Conservation (phyloP, 2,329 filamentous ascomycete species). For the Decorospora gaudefroyi region DNA sequence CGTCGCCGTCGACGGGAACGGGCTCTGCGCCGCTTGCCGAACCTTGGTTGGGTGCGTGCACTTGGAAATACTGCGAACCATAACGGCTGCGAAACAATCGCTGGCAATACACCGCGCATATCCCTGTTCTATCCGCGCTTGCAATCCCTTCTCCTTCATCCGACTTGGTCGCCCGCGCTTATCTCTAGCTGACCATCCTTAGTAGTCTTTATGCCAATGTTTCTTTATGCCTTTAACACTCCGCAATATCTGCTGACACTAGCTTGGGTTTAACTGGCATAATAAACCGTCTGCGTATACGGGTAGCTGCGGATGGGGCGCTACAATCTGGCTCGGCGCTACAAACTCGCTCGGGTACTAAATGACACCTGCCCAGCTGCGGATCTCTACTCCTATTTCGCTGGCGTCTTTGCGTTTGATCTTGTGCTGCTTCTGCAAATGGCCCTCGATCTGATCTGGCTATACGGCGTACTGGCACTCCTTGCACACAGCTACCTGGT, state of each 20-base stretch:
- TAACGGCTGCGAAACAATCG: conserved; percentile 6
- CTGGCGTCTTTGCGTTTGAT: not conserved
- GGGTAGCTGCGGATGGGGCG: not conserved
- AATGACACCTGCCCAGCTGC: not conserved
- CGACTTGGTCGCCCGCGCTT: conserved; percentile 4
- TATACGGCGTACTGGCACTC: conserved; percentile 6
- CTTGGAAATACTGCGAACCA: conserved; percentile 9
- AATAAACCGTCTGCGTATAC: conserved; percentile 2
- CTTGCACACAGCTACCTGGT: conserved; percentile 6
- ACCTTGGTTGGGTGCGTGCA: not conserved
- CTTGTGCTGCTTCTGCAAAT: conserved; percentile 5
- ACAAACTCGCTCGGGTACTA: conserved; percentile 1
- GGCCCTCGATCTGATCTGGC: conserved; percentile 4
- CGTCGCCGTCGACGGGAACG: conserved; percentile 7
- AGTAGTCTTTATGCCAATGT: not conserved
- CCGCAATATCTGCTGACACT: conserved; percentile 1
- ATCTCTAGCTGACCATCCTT: conserved; percentile 1
- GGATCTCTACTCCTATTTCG: not conserved
- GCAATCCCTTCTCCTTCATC: conserved; percentile 1
- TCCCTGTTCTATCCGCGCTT: not conserved
- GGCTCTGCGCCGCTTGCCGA: conserved; percentile 1
- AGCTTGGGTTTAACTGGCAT: conserved; percentile 2
- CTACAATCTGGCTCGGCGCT: not conserved
- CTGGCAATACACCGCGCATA: conserved; percentile 7
- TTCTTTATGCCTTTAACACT: conserved; percentile 1